Evolutionary conservation across 1,284 basidiomycete genomes (phyloP), one percentile per base, ranked within the genome.

Genomic region (Paramarasmius palmivorus): DNA sequence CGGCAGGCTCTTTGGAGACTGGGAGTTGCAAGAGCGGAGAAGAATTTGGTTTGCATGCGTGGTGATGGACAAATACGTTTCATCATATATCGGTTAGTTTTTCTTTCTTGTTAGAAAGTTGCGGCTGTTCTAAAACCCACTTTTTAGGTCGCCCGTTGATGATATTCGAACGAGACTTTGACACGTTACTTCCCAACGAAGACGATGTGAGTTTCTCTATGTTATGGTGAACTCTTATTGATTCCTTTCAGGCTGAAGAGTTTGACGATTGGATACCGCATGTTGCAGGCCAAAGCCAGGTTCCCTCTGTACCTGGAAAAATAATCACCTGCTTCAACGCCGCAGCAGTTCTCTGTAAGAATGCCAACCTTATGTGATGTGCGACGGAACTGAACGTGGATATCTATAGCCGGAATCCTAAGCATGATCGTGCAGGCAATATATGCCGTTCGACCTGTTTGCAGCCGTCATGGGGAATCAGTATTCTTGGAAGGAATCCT

Each of bases 41-140:
- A 73, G 90, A 47, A 85, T 92, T 29, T 94, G 92, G 92, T 92
- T 84, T 73, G 82, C 81, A 8, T 92, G 90, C 64, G 81, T 92
- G 41, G 71, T 88, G 40, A 82, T 93, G 80, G 91, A 93, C 67
- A 84, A 86, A 66, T 92, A 92, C 69, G 82, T 92, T 34, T 85
- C 86, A 53, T 79, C 86, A 23, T 92, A 92, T 68, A 92, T 92
- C 56, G 90, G 85, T 77, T 60, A 53, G 76, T 65, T 61, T 50
- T 29, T 50, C 47, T 41, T 57, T 32, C 39, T 12, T 35, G 41
- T 37, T 9, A 15, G 19, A 19, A 37, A 37, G 44, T 52, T 39
- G 53, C 50, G 37, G 4, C 42, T 19, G 35, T 14, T 50, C 15
- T 6, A 15, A 15, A 34, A 17, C 4, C 36, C 47, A 29, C 29